A percentile compares a stretch with the other conserved stretches of the same genome.
Evolutionary conservation across 1,139 yeast species (phyloP).

Genomic region (Diutina neorugosa): DNA sequence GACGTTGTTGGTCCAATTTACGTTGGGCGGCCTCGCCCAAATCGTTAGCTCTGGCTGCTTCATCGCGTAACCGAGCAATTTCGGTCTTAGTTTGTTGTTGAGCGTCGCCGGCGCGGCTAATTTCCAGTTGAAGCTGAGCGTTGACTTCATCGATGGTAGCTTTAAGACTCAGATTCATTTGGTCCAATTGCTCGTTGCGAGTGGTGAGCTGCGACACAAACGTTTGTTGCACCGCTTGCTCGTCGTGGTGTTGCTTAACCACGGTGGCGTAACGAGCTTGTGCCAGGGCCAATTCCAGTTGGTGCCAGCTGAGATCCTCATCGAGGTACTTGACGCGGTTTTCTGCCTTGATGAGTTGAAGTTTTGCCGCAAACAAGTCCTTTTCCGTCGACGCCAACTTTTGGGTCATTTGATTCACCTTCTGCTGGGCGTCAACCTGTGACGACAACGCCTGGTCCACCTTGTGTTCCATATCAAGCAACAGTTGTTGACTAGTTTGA

Average conservation of each 20-base stretch:
- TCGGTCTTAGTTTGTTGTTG: constrained; percentile 18
- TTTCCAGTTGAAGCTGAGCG: constrained; percentile 32
- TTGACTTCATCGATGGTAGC: constrained; percentile 18
- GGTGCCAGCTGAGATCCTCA: constrained; percentile 37
- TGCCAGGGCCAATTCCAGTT: constrained; percentile 28
- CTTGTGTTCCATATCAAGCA: constrained; percentile 37
- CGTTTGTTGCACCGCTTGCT: constrained; percentile 12
- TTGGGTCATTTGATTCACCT: constrained; percentile 23
- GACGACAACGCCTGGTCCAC: constrained; percentile 36
- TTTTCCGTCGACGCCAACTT: constrained; percentile 25
- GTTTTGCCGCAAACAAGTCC: constrained; percentile 28
- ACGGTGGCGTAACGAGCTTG: constrained; percentile 28
- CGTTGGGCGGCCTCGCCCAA: constrained; percentile 45
- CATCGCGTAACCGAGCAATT: constrained; percentile 47
- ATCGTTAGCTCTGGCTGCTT: constrained; percentile 53
- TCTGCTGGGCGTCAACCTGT: constrained; percentile 35
- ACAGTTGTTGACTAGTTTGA: constrained; percentile 4
- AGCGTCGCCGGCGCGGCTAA: constrained; percentile 22
- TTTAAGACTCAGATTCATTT: constrained; percentile 11
- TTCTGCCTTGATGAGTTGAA: constrained; percentile 27
- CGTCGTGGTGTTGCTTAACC: constrained; percentile 28
- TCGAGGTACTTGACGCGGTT: constrained; percentile 24
- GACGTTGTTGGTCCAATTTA: constrained; percentile 33
- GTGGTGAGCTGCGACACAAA: constrained; percentile 20
- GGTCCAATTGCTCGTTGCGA: constrained; percentile 16